phyloP scores from a whole-genome alignment of 1,284 basidiomycete genomes.

The Psilocybe mexicana region DNA sequence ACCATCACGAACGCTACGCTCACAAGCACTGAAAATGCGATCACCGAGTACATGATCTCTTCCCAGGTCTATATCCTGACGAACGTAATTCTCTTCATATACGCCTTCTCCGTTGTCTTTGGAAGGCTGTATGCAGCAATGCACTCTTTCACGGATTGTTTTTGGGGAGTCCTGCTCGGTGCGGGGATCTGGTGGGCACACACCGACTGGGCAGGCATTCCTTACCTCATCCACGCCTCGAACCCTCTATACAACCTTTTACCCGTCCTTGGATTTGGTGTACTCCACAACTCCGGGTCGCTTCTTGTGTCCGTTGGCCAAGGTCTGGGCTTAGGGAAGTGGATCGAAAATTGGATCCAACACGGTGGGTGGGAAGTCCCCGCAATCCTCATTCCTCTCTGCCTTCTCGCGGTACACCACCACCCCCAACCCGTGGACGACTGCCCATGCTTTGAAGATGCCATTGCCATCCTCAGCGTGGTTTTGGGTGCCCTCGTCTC shows the following conservation, averaged over 20 bases:
- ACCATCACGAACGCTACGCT: constrained; percentile 10
- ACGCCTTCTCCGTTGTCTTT: constrained; percentile 80
- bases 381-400: constrained; percentile 60
- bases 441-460: constrained; percentile 98
- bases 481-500: constrained; percentile 76
- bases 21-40: constrained; percentile 3
- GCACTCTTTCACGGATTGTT: constrained; percentile 85
- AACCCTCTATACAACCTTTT: constrained; percentile 28
- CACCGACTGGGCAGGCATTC: constrained; percentile 41
- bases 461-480: constrained; percentile 90
- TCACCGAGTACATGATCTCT: constrained; percentile 39
- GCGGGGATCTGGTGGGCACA: constrained; percentile 63
- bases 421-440: constrained; percentile 95
- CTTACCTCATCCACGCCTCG: constrained; percentile 29
- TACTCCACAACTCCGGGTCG: constrained; percentile 13
- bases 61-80: constrained; percentile 42
- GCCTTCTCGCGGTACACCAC: constrained; percentile 77
- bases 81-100: constrained; percentile 54
- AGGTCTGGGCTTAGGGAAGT: constrained; percentile 41
- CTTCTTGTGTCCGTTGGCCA: constrained; percentile 34
- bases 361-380: constrained; percentile 69
- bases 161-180: constrained; percentile 68
- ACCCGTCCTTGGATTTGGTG: constrained; percentile 25
- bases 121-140: constrained; percentile 91
- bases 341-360: constrained; percentile 53